Base-by-base conservation (phyloP, 345 rosid species). In the Anacardium occidentale region DNA sequence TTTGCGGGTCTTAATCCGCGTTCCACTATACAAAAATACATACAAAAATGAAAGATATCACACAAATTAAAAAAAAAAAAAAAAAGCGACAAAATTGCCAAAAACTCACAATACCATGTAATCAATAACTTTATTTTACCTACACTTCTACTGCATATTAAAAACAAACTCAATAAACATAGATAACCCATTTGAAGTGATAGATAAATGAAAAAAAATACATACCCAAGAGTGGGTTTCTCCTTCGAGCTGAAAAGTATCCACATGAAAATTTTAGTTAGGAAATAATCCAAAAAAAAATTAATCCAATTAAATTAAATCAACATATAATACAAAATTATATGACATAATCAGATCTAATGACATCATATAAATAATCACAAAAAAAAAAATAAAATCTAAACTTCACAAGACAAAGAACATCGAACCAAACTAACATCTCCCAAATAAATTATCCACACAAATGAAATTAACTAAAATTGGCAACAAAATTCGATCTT, bases 1-100 rank as follows among this genome's bases (percentile, higher is more conserved):
- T 85, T 95, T 95, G 97, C 98, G 97, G 98, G 98, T 85, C 98
- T 95, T 95, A 92, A 95, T 95, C 98, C 98, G 98, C 97, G 97
- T 89, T 74, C 99, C 98, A 79, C 98, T 93, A 82, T 62, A 69
- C 54, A 78, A 3, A 48, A 10, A 79, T 20, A 70, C 17, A 69
- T 32, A 68, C 10, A 13, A 58, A 60, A 26, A 24, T 22, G 42
- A 4, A 42, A 3, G 3, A 70, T 3, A 5, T 37, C 37, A 34
- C 37, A n/a, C n/a, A n/a, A n/a, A n/a, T 4, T 1, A 29, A 29
- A 29, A 29, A 29, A 9, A 26, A 69, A 44, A 37, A 44, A 20
- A 5, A 17, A 42, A 34, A 4, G 62, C 4, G 51, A 15, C 29
- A 44, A n/a, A 7, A 3, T 17, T 44, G 14, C 42, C 7, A 51